phyloP scores from a whole-genome alignment of 2,329 filamentous ascomycete genomes.

The Hymenoscyphus repandus region DNA sequence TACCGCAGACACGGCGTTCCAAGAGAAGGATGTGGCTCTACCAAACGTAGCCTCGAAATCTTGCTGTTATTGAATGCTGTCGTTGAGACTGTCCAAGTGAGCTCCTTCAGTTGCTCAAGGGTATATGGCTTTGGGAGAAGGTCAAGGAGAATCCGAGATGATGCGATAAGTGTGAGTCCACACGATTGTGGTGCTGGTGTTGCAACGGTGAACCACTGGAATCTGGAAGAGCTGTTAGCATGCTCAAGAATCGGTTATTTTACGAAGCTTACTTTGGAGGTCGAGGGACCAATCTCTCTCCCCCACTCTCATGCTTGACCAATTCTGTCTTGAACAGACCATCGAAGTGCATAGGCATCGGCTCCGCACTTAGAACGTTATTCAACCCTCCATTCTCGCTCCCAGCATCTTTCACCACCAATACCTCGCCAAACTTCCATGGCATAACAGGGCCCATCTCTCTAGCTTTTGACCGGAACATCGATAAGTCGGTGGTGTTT shows the following conservation, averaged over 20 bases:
- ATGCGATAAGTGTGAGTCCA: slow-evolving; percentile 1
- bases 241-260: neutral
- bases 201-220: slow-evolving; percentile 1
- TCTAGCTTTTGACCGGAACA: slow-evolving; percentile 41
- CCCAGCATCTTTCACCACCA: slow-evolving; percentile 46
- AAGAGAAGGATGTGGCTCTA: neutral
- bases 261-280: neutral
- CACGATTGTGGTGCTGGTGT: neutral
- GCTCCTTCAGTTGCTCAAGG: neutral
- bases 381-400: slow-evolving; percentile 40
- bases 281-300: neutral
- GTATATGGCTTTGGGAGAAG: neutral
- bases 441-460: slow-evolving; percentile 43
- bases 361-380: slow-evolving; percentile 48
- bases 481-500: slow-evolving; percentile 39
- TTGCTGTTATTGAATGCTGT: neutral
- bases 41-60: neutral
- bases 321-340: slow-evolving; percentile 45
- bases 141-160: slow-evolving; percentile 1
- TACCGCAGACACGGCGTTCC: neutral
- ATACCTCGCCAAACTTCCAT: slow-evolving; percentile 49
- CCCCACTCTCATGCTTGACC: neutral
- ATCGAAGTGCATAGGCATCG: slow-evolving; percentile 55
- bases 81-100: neutral
- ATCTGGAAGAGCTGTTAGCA: neutral